Evolutionary conservation across 2,329 filamentous ascomycete species (phyloP).

Genomic region (Pseudogymnoascus destructans): DNA sequence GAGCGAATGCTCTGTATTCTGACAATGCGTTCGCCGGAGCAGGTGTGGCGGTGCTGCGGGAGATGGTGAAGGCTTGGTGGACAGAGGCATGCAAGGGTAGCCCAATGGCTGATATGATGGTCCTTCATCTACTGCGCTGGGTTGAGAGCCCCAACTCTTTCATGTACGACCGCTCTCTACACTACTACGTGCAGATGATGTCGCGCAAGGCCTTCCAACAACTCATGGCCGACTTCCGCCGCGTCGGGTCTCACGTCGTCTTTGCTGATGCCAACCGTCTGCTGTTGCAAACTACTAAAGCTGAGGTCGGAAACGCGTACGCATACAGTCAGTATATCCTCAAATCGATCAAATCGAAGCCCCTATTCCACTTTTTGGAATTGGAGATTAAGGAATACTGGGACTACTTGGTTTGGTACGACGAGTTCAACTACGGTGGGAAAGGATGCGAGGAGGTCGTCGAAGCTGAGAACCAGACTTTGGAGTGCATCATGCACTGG

Average conservation of each 20-base stretch:
- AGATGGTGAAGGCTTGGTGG: slow-evolving; percentile 99
- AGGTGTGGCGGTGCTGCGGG: slow-evolving; percentile 76
- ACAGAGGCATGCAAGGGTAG: slow-evolving; percentile 80
- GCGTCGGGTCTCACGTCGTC: slow-evolving; percentile 90
- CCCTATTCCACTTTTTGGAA: slow-evolving; percentile 93
- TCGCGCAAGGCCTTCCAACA: slow-evolving; percentile 94
- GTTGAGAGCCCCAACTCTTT: slow-evolving; percentile 87
- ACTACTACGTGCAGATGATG: slow-evolving; percentile 98
- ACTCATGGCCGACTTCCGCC: slow-evolving; percentile 89
- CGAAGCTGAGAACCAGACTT: slow-evolving; percentile 59
- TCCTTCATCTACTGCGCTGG: slow-evolving; percentile 95
- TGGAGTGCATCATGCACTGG: slow-evolving; percentile 97
- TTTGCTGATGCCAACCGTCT: slow-evolving; percentile 84
- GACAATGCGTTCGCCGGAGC: slow-evolving; percentile 90
- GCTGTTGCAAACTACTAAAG: slow-evolving; percentile 88
- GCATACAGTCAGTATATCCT: slow-evolving; percentile 96
- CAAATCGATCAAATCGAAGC: slow-evolving; percentile 91
- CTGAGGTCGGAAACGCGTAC: slow-evolving; percentile 90
- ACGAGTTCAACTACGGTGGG: slow-evolving; percentile 97
- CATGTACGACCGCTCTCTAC: slow-evolving; percentile 84
- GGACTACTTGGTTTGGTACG: slow-evolving; percentile 98
- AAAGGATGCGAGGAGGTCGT: slow-evolving; percentile 77
- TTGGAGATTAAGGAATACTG: slow-evolving; percentile 97
- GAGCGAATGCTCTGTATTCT: slow-evolving; percentile 59
- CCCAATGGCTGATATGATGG: slow-evolving; percentile 93